Evolutionary conservation across 2,329 filamentous ascomycete species (phyloP), one percentile per base, ranked within the genome.

Genomic region (Metarhizium rileyi): DNA sequence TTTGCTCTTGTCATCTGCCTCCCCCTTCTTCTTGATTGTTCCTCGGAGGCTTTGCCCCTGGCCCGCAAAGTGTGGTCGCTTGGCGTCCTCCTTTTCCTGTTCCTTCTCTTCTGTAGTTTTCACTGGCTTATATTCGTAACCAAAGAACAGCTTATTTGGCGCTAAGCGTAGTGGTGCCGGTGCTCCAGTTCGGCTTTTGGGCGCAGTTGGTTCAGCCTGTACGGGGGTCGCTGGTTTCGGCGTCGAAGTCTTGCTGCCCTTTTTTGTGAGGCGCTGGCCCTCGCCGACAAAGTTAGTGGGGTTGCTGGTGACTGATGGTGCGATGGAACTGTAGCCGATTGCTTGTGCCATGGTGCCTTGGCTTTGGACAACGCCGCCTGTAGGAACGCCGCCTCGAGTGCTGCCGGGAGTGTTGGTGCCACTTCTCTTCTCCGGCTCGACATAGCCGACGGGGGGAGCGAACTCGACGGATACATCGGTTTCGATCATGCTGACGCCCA

Each of bases 391-490:
- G 49, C 80, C 78, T 1, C 76, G 72, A 4, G 69, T 73, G 60
- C 86, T 93, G 46, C 83, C 74, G 2, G 90, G 90, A 16, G 90
- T 95, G 68, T 84, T 91, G 18, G 89, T 90, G n/a, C 90, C 90
- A 57, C 87, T 93, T 56, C 67, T 61, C 52, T 78, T 81, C 60
- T 86, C 81, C 0, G 90, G 89, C 66, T 97, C 91, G 55, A 95
- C 87, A 62, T 97, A 98, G 54, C 93, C 93, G 2, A 98, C 80
- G 0, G 93, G 93, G 3, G 93, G 77, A 2, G 91, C 93, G 64
- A 98, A 98, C 62, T 98, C 93, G 54, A 98, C 93, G 50, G 89
- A 89, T 12, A 98, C 79, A 71, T 98, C 93, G 0, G 93, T 98
- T 70, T 98, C 93, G 49, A 96, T 84, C 68, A 95, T 94, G 61